Evolutionary conservation across 164 flowering plant species (phyloP).

Genomic region (Sedum album): DNA sequence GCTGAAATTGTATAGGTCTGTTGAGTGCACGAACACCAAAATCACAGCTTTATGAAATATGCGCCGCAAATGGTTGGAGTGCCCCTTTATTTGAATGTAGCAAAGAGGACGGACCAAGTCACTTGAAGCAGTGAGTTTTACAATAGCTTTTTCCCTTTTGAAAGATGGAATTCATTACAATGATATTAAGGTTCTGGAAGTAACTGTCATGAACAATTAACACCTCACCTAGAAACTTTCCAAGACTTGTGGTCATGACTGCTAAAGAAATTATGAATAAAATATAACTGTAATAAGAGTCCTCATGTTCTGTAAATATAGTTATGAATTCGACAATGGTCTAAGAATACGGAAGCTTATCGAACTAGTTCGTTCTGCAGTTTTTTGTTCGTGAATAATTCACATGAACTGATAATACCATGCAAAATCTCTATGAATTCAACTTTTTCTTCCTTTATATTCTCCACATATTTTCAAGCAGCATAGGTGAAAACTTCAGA

Average conservation of each 20-base stretch:
- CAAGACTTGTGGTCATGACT: too few species aligned
- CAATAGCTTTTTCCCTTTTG: background rate
- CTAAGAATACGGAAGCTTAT: background rate
- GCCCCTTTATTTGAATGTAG: conserved; percentile 62
- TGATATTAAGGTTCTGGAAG: background rate
- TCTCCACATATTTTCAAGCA: background rate
- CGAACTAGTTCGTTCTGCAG: background rate
- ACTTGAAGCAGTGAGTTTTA: conserved; percentile 57
- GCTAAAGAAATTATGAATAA: too few species aligned
- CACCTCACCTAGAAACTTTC: too few species aligned
- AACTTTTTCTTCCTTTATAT: background rate
- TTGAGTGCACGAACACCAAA: conserved; percentile 32
- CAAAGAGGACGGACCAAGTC: conserved; percentile 69
- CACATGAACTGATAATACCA: background rate
- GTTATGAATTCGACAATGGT: background rate
- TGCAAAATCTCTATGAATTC: background rate
- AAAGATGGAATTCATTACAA: background rate
- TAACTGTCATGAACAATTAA: too few species aligned
- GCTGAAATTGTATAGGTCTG: conserved; percentile 17
- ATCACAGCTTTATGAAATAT: conserved; percentile 53
- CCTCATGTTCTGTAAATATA: too few species aligned
- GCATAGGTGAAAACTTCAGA: background rate
- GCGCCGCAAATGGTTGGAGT: conserved; percentile 60
- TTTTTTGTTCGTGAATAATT: background rate
- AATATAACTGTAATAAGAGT: too few species aligned